A percentile compares a stretch with the other conserved stretches of the same genome.
These are phyloP conservation scores for Lentinula guzmanii DNA, from an alignment of 768 basidiomycete genomes.

Conservation along the genomic window DNA sequence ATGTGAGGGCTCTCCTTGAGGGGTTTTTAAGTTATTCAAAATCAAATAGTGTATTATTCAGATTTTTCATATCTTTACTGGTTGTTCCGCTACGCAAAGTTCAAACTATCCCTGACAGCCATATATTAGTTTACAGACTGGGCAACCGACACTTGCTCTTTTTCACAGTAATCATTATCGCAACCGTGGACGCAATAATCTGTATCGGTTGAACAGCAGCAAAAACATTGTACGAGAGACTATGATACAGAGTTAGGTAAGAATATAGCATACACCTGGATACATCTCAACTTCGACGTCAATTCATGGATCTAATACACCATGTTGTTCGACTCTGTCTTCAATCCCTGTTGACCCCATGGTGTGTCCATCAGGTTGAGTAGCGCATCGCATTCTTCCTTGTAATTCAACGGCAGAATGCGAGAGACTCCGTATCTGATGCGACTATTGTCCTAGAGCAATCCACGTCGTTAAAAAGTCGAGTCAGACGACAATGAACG, in stretches of 20 bases:
- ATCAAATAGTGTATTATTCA: too few species aligned
- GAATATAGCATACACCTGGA: background rate
- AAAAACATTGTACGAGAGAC: background rate
- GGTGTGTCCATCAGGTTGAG: conserved; percentile 51
- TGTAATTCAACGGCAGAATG: conserved; percentile 61
- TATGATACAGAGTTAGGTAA: background rate
- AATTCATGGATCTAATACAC: too few species aligned
- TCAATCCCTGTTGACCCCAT: conserved; percentile 32
- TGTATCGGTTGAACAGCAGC: background rate
- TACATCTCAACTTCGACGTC: too few species aligned
- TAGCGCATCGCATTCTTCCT: conserved; percentile 55
- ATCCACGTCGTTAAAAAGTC: background rate
- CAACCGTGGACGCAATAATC: too few species aligned
- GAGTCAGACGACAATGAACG: background rate
- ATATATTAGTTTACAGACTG: too few species aligned
- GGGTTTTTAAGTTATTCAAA: too few species aligned
- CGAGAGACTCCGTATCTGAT: conserved; percentile 78
- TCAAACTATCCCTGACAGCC: too few species aligned
- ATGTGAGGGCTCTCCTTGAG: too few species aligned
- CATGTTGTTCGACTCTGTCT: background rate
- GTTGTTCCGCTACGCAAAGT: too few species aligned
- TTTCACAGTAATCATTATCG: too few species aligned
- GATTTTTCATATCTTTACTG: too few species aligned
- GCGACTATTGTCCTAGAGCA: conserved; percentile 65
- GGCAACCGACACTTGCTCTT: too few species aligned